A percentile compares a stretch with the other conserved stretches of the same genome.
Conservation (phyloP, 2,329 filamentous ascomycete genomes). For the Pestalotiopsis sp. region DNA sequence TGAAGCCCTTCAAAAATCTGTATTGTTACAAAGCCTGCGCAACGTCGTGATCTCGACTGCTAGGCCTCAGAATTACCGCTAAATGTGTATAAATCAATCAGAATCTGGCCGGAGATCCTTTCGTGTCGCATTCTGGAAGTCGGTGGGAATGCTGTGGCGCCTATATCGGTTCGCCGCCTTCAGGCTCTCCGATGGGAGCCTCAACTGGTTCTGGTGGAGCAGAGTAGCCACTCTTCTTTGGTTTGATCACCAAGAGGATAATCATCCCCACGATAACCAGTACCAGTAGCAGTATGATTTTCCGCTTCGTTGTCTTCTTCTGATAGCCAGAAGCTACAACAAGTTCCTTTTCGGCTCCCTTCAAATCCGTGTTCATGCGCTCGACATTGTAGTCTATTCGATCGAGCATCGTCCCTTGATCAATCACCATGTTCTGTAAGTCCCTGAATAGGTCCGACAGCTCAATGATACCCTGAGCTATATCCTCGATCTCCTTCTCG, state of each 20-base stretch:
- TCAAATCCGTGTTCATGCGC: conserved; percentile 90
- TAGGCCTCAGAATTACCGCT: conserved; percentile 6
- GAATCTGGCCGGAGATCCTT: background rate
- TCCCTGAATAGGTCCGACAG: conserved; percentile 96
- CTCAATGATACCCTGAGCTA: conserved; percentile 97
- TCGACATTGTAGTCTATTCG: conserved; percentile 99
- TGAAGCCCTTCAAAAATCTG: background rate
- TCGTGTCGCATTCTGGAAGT: background rate
- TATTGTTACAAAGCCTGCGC: conserved; percentile 8
- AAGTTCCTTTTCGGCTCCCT: conserved; percentile 89
- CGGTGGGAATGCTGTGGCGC: background rate
- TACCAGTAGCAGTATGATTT: conserved; percentile 87
- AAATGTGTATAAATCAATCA: conserved; percentile 7
- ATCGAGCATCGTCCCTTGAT: conserved; percentile 88
- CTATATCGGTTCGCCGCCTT: background rate
- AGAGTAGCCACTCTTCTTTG: conserved; percentile 51
- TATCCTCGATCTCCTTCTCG: conserved; percentile 96
- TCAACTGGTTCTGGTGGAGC: conserved; percentile 14
- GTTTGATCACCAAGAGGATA: conserved; percentile 81
- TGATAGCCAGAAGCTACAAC: conserved; percentile 89
- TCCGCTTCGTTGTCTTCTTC: conserved; percentile 83
- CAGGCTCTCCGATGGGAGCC: conserved; percentile 5
- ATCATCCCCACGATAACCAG: conserved; percentile 85
- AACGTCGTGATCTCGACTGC: background rate
- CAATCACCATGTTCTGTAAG: conserved; percentile 92